These are phyloP conservation scores for Arabidopsis thaliana DNA, from an alignment of 345 rosid genomes.

Conservation along the genomic window DNA sequence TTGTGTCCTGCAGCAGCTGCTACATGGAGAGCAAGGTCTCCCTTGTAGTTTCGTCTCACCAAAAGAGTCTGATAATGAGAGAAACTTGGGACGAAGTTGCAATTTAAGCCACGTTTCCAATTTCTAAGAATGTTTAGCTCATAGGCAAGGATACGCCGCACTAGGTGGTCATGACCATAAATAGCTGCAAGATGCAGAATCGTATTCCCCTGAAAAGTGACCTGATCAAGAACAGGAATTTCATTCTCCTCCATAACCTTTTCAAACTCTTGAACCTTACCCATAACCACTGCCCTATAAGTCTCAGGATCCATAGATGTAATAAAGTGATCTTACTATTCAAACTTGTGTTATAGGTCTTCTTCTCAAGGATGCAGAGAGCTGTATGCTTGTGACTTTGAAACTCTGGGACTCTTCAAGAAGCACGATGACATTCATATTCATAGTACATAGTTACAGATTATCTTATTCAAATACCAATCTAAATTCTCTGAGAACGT, in stretches of 20 bases:
- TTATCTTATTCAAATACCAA: too few relatives aligned
- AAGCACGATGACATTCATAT: too few relatives aligned
- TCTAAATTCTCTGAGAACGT: too few relatives aligned
- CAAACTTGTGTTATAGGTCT: too few relatives aligned
- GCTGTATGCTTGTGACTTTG: too few relatives aligned
- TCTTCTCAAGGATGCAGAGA: too few relatives aligned
- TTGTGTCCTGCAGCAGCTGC: constrained; percentile 36
- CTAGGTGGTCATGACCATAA: constrained; percentile 28
- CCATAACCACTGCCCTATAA: constrained; percentile 34
- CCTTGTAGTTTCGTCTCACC: constrained; percentile 21
- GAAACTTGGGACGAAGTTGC: constrained; percentile 22
- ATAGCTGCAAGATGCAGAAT: constrained; percentile 33
- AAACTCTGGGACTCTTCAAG: too few relatives aligned
- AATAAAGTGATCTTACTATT: constrained; percentile 4
- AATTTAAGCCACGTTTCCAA: constrained; percentile 18
- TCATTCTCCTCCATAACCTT: constrained; percentile 16
- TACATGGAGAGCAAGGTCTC: constrained; percentile 42
- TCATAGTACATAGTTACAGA: too few relatives aligned
- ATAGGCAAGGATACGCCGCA: constrained; percentile 25
- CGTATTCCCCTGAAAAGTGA: constrained; percentile 33
- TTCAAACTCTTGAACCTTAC: constrained; percentile 32
- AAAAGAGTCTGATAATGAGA: constrained; percentile 31
- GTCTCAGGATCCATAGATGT: constrained; percentile 18
- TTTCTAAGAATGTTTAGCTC: constrained; percentile 32
- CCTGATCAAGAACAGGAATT: constrained; percentile 35